Evolutionary conservation across 2,329 filamentous ascomycete genomes (phyloP), one percentile per base, ranked within the genome.

Genomic region (Beauveria sp.): DNA sequence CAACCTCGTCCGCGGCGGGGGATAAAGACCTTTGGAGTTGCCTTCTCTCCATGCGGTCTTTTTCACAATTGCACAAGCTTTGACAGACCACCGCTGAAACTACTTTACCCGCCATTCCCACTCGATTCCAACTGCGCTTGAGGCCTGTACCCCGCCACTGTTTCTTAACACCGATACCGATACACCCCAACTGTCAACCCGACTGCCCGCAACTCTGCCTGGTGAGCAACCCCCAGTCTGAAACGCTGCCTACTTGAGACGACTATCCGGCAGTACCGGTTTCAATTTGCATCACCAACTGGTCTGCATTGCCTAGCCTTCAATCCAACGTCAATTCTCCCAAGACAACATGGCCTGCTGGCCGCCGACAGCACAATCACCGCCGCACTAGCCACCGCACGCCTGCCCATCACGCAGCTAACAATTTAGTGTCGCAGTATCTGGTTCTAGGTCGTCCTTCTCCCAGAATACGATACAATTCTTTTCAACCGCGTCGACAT

Each of bases 161-260:
- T 46, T 34, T 48, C 57, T 45, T 52, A 51, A 60, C 57, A 24
- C 57, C 57, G 40, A 60, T 45, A 52, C 48, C 48, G 48, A 60
- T 45, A 60, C 56, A 22, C 46, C 48, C 46, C 38, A 34, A 28
- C 22, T 34, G 31, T 16, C 22, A 43, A 12, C 20, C 31, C 55
- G 34, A 48, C 49, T 34, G 38, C 18, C 52, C 48, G 48, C 48
- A 24, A 22, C 14, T 31, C 56, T 43, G 12, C 50, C 20, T 60
- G 50, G 58, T 60, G 38, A 60, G 58, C 49, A 38, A 53, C 50
- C 58, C 58, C 49, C 16, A 42, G 22, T 60, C 58, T 45, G 58
- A 60, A 51, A 60, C 58, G 58, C 38, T 24, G 20, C 48, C 58
- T 34, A 60, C 50, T 60, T 60, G 57, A 60, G 57, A 60, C 57